A percentile compares a stretch with the other conserved stretches of the same genome.
Conservation (phyloP, 768 basidiomycete species). For the Phanerochaete sordida region DNA sequence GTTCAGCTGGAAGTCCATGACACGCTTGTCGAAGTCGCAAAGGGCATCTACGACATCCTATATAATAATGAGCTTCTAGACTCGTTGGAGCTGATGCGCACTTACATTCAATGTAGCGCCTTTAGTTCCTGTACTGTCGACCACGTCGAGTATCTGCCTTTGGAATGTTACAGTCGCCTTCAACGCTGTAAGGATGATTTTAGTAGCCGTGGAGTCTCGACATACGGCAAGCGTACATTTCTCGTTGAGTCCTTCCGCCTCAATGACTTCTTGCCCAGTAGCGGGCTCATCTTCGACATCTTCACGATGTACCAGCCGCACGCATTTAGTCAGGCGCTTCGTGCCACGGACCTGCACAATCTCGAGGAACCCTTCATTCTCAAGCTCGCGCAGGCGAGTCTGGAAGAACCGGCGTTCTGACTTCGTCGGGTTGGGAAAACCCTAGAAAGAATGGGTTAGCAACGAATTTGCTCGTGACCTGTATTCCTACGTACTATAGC, state of each 20-base stretch:
- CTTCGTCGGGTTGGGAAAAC: constrained; percentile 70
- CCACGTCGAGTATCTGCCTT: constrained; percentile 71
- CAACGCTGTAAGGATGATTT: constrained; percentile 20
- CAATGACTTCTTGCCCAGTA: not conserved
- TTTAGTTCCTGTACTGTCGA: constrained; percentile 61
- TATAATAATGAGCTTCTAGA: not conserved
- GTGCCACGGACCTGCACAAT: constrained; percentile 65
- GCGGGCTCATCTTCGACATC: constrained; percentile 17
- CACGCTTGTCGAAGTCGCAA: constrained; percentile 74
- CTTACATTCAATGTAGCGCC: constrained; percentile 74
- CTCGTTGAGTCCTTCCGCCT: constrained; percentile 9
- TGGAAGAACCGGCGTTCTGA: constrained; percentile 83
- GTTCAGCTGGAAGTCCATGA: constrained; percentile 75
- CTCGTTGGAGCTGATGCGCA: not conserved
- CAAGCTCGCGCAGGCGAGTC: constrained; percentile 66
- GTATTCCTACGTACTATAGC: constrained; percentile 64
- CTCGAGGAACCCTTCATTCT: constrained; percentile 71
- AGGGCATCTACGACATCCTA: constrained; percentile 65
- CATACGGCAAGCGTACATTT: not conserved
- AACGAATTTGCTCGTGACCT: not conserved
- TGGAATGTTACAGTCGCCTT: constrained; percentile 70
- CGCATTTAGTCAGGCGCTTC: constrained; percentile 59
- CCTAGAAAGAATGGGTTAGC: constrained; percentile 38
- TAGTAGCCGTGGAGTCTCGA: not conserved
- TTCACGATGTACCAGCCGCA: constrained; percentile 56